Percentiles rank a stretch among this genome's conserved stretches.
phyloP scores from a whole-genome alignment of 176 grass and related monocot species.

The Carex pumila region DNA sequence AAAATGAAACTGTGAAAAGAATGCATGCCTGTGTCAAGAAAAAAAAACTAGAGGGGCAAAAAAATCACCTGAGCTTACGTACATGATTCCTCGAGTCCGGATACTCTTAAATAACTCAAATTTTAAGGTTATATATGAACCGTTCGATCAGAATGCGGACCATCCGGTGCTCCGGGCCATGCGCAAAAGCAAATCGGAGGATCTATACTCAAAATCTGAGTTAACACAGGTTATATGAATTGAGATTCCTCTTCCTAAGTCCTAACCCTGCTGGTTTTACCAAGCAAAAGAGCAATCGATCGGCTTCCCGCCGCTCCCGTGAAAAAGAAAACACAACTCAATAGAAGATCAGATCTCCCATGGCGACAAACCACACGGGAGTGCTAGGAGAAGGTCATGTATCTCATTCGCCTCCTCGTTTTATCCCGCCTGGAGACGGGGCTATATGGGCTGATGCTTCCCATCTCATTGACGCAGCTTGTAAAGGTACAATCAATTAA shows the following conservation, averaged over 20 bases:
- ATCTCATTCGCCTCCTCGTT: slow-evolving; percentile 21
- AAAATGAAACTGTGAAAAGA: not conserved
- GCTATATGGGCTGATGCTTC: slow-evolving; percentile 62
- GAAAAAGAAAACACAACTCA: not conserved
- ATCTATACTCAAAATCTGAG: no score
- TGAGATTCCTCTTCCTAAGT: not conserved
- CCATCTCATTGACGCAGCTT: slow-evolving; percentile 57
- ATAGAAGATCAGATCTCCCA: slow-evolving; percentile 7
- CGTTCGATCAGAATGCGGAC: no score
- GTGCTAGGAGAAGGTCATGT: not conserved
- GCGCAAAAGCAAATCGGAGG: no score
- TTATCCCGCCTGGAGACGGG: slow-evolving; percentile 41
- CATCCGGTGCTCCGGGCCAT: no score
- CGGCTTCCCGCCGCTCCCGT: not conserved
- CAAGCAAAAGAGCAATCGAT: not conserved
- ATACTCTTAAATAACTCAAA: no score
- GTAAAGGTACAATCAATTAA: slow-evolving; percentile 42
- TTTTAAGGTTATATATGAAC: no score
- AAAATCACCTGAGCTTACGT: not conserved
- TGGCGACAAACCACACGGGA: slow-evolving; percentile 15
- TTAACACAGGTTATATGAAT: no score
- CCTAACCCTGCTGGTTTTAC: not conserved
- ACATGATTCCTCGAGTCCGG: not conserved
- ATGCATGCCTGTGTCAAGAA: not conserved
- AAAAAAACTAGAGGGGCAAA: not conserved